A percentile compares a stretch with the other conserved stretches of the same genome.
Evolutionary conservation across 2,329 filamentous ascomycete species (phyloP).

Genomic region (Cladosporium sp.): DNA sequence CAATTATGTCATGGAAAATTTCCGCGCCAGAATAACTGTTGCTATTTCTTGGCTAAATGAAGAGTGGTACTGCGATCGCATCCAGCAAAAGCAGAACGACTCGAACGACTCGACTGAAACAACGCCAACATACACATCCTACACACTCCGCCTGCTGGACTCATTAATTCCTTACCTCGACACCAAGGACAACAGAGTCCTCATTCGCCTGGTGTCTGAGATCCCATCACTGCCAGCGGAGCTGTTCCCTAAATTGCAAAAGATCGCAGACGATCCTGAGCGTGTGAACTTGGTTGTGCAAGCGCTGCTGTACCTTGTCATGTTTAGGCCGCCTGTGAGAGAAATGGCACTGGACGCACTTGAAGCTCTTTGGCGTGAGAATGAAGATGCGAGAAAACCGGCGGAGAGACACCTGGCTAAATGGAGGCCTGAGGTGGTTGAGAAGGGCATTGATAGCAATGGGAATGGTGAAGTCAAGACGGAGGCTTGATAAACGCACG

Average conservation of each 20-base stretch:
- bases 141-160: slow-evolving; percentile 60
- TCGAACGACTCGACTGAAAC: slow-evolving; percentile 10
- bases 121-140: slow-evolving; percentile 26
- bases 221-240: slow-evolving; percentile 72
- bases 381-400: slow-evolving; percentile 43
- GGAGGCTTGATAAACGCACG: slow-evolving; percentile 13
- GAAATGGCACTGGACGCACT: slow-evolving; percentile 55
- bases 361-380: slow-evolving; percentile 55
- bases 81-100: slow-evolving; percentile 43
- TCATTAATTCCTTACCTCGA: slow-evolving; percentile 90
- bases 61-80: slow-evolving; percentile 91
- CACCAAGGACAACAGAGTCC: slow-evolving; percentile 72
- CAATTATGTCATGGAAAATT: slow-evolving; percentile 85
- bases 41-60: slow-evolving; percentile 93
- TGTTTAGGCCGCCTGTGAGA: slow-evolving; percentile 57
- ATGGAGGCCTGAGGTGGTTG: slow-evolving; percentile 50
- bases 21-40: slow-evolving; percentile 80
- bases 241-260: slow-evolving; percentile 68
- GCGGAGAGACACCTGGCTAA: slow-evolving; percentile 52
- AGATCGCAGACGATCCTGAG: slow-evolving; percentile 60
- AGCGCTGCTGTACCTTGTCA: slow-evolving; percentile 55
- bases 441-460: slow-evolving; percentile 17
- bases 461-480: slow-evolving; percentile 16
- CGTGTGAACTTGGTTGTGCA: slow-evolving; percentile 56
- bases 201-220: slow-evolving; percentile 88